Conservation (phyloP, 371 early-diverging fungal genomes). For the Choanephora cucurbitarum region DNA sequence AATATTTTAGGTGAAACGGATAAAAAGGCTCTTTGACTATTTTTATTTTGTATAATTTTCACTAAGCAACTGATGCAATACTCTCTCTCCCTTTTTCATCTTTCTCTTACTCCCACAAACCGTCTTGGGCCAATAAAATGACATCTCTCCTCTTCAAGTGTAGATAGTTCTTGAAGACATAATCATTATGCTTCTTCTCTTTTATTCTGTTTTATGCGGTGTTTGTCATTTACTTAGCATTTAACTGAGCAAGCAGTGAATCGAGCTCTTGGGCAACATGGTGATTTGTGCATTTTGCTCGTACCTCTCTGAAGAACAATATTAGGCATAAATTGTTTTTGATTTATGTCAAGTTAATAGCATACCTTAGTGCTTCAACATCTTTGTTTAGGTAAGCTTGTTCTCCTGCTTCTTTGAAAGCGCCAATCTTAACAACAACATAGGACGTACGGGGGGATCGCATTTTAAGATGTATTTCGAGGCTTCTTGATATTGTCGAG, state of each 20-base stretch:
- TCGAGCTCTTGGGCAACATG: constrained; percentile 56
- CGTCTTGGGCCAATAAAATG: too few relatives aligned
- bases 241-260: constrained; percentile 52
- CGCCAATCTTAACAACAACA: constrained; percentile 74
- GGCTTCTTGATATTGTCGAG: constrained; percentile 78
- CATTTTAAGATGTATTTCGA: constrained; percentile 78
- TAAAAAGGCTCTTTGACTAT: too few relatives aligned
- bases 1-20: too few relatives aligned
- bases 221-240: constrained; percentile 45
- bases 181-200: too few relatives aligned
- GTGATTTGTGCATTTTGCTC: constrained; percentile 55
- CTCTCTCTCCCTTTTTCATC: too few relatives aligned
- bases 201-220: too few relatives aligned
- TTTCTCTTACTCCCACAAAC: too few relatives aligned
- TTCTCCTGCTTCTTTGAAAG: constrained; percentile 77
- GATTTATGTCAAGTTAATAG: constrained; percentile 1
- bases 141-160: too few relatives aligned
- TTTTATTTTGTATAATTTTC: too few relatives aligned
- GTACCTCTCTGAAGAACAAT: constrained; percentile 42
- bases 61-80: too few relatives aligned
- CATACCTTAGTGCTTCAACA: constrained; percentile 61
- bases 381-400: constrained; percentile 74
- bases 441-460: constrained; percentile 67
- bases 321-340: neutral
- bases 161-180: too few relatives aligned